Base-by-base conservation (phyloP, 805 yeast species). In the Ogataea methylovora region DNA sequence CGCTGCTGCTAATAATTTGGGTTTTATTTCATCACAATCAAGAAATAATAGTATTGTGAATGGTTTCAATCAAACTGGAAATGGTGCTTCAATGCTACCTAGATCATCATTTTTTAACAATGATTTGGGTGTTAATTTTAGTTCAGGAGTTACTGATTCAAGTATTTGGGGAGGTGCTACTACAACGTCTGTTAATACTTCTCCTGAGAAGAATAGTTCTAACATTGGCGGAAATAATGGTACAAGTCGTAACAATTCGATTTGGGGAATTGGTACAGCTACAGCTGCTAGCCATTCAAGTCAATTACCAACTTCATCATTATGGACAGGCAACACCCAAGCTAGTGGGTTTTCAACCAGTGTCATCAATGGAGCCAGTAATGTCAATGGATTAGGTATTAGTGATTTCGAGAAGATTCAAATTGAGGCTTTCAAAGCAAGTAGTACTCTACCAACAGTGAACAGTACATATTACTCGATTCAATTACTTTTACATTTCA, bases 341-440 rank as follows among this genome's bases (percentile, higher is more conserved):
- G n/a, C n/a, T n/a, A n/a, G n/a, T n/a, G n/a, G n/a, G n/a, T n/a
- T n/a, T n/a, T n/a, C n/a, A n/a, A n/a, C n/a, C n/a, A n/a, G n/a
- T n/a, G n/a, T n/a, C n/a, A 15, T 13, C 28, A 31, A 24, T 11
- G 26, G 24, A 18, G 18, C 22, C 13, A 23, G 12, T 18, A 15
- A 33, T n/a, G 27, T 15, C 23, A 34, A 33, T 16, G 29, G 30
- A 11, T 26, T 47, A 24, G 28, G 45, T 5, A 25, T 38, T 2
- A 17, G 36, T 5, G 64, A 65, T 28, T 40, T 38, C 31, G 67
- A 60, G 19, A 40, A 51, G n/a, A 54, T 71, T 32, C 73, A 66
- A 37, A 32, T 57, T 3, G 69, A 71, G 14, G 63, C 71, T 2
- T 50, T 52, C 30, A 58, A 61, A 31, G 69, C 71, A 4, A 60